A percentile compares a stretch with the other conserved stretches of the same genome.
phyloP scores from a whole-genome alignment of 2,329 filamentous ascomycete species.

The Coniosporium uncinatum region DNA sequence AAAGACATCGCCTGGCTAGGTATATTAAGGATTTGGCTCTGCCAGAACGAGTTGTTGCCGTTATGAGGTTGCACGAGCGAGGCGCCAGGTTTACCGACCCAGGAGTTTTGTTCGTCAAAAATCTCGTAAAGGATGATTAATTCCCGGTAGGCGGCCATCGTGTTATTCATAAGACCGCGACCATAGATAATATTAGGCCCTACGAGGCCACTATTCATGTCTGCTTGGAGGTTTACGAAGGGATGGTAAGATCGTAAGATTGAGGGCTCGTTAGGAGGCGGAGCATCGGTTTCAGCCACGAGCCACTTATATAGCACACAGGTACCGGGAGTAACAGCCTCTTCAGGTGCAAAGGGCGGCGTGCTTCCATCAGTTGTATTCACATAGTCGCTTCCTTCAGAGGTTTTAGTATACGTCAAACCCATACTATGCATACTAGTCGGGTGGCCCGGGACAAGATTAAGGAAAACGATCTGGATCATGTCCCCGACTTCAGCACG shows the following conservation, averaged over 20 bases:
- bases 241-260: too few species aligned
- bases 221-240: too few species aligned
- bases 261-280: too few species aligned
- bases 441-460: constrained; percentile 13
- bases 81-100: too few species aligned
- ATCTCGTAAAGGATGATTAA: constrained; percentile 16
- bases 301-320: constrained; percentile 19
- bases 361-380: constrained; percentile 9
- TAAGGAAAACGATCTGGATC: constrained; percentile 17
- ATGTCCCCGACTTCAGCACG: constrained; percentile 17
- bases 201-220: constrained; percentile 15
- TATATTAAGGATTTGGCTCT: too few species aligned
- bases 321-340: constrained; percentile 15
- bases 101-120: constrained; percentile 14
- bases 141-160: constrained; percentile 17
- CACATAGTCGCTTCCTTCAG: constrained; percentile 15
- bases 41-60: too few species aligned
- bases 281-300: constrained; percentile 9
- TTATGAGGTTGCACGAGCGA: too few species aligned
- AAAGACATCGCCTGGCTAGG: too few species aligned
- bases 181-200: constrained; percentile 18
- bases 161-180: constrained; percentile 15
- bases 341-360: constrained; percentile 7
- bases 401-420: constrained; percentile 13
- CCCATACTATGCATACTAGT: constrained; percentile 19